phyloP scores from a whole-genome alignment of 2,329 filamentous ascomycete species.

The Sporothrix brasiliensis region DNA sequence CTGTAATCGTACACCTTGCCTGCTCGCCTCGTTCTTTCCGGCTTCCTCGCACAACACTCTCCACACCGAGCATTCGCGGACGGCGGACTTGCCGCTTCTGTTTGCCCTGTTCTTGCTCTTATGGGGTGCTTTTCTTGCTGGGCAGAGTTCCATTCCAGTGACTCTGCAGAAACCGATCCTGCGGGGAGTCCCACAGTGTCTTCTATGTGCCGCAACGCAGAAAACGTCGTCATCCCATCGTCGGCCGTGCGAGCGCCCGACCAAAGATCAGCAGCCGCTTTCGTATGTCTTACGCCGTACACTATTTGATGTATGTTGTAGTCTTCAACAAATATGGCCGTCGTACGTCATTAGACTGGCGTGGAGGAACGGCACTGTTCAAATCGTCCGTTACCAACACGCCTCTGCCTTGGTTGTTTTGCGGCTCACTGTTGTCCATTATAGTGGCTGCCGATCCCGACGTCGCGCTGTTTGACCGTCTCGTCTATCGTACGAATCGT shows the following conservation, averaged over 20 bases:
- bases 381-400: not conserved
- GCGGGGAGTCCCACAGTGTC: not conserved
- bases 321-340: not conserved
- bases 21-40: slow-evolving; percentile 3
- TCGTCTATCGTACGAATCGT: slow-evolving; percentile 8
- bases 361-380: not conserved
- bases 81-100: not conserved
- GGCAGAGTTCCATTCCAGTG: slow-evolving; percentile 2
- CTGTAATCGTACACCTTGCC: too few relatives aligned
- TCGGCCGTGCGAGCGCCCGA: not conserved
- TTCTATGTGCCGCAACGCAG: not conserved
- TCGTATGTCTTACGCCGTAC: not conserved
- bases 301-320: not conserved
- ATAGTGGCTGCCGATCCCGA: slow-evolving; percentile 15
- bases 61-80: not conserved
- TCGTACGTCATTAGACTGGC: not conserved
- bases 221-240: not conserved
- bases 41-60: not conserved
- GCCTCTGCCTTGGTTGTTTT: not conserved
- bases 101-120: not conserved
- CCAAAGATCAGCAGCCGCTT: not conserved
- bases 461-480: not conserved
- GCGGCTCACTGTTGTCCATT: slow-evolving; percentile 8
- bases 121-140: slow-evolving; percentile 6
- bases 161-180: not conserved